Percentiles rank a stretch among this genome's conserved stretches.
Evolutionary conservation across 495 filamentous ascomycete species (phyloP).

Genomic region (Penicillium argentinense): DNA sequence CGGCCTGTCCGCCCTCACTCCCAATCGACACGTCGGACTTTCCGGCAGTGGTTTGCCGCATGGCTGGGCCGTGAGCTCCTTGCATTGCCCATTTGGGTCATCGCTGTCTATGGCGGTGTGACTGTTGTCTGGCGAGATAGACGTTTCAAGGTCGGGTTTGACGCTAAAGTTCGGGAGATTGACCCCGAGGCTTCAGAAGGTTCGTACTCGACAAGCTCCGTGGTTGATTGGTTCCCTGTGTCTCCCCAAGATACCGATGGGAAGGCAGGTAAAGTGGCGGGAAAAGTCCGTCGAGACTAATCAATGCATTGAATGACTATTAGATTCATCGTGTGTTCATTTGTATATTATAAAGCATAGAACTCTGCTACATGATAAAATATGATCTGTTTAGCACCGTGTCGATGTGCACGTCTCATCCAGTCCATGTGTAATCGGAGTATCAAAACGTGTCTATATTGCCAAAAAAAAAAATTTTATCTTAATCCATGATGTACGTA

Average conservation of each 20-base stretch:
- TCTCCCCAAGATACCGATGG: constrained; percentile 6
- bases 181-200: constrained; percentile 15
- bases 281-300: constrained; percentile 31
- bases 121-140: constrained; percentile 86
- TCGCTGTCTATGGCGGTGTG: constrained; percentile 79
- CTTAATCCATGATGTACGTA: constrained; percentile 3
- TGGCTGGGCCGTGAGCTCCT: constrained; percentile 85
- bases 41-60: constrained; percentile 71
- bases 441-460: too few species aligned
- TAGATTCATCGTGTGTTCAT: too few species aligned
- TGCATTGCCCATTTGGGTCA: constrained; percentile 83
- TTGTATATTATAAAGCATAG: too few species aligned
- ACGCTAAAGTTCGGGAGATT: constrained; percentile 73
- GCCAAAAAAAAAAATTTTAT: constrained; percentile 13
- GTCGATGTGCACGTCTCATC: too few species aligned
- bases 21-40: constrained; percentile 47
- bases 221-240: constrained; percentile 14
- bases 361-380: too few species aligned
- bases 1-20: constrained; percentile 29
- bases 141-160: constrained; percentile 73
- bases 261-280: constrained; percentile 15
- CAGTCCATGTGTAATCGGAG: too few species aligned
- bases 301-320: constrained; percentile 7
- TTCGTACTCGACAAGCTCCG: constrained; percentile 17
- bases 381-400: too few species aligned